A percentile compares a stretch with the other conserved stretches of the same genome.
Conservation (phyloP, 768 basidiomycete genomes). For the Boletus tomentosulus region DNA sequence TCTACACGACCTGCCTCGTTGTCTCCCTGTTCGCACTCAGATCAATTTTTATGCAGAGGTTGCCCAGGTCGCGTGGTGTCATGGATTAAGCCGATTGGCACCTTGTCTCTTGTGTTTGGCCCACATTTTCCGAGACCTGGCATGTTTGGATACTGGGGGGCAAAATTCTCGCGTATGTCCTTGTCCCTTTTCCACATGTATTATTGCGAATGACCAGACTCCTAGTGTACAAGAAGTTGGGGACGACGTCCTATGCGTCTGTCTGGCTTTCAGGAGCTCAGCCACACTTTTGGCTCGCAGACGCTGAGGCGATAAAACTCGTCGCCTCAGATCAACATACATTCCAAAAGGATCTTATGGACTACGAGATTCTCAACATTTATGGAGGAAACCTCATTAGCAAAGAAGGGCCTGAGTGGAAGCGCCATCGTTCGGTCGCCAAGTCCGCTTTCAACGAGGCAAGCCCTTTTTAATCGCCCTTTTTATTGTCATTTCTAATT, state of each 20-base stretch:
- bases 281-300: slow-evolving; percentile 40
- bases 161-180: slow-evolving; percentile 35
- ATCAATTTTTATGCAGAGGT: slow-evolving; percentile 5
- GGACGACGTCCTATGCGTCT: slow-evolving; percentile 38
- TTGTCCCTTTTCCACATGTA: background rate
- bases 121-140: slow-evolving; percentile 33
- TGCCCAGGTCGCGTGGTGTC: slow-evolving; percentile 15
- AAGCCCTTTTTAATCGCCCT: background rate
- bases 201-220: background rate
- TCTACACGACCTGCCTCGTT: background rate
- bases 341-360: slow-evolving; percentile 38
- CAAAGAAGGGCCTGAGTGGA: slow-evolving; percentile 44
- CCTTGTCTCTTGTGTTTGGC: slow-evolving; percentile 24
- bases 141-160: slow-evolving; percentile 33
- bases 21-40: background rate
- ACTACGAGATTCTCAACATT: slow-evolving; percentile 41
- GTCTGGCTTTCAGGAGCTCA: slow-evolving; percentile 29
- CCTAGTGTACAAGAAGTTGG: slow-evolving; percentile 31
- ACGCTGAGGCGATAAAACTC: slow-evolving; percentile 39
- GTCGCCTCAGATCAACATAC: slow-evolving; percentile 31
- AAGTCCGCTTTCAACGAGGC: slow-evolving; percentile 52
- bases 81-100: slow-evolving; percentile 34
- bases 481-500: background rate
- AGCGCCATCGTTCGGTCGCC: slow-evolving; percentile 40
- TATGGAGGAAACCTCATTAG: slow-evolving; percentile 46